phyloP scores from a whole-genome alignment of 768 basidiomycete species.

The Tulasnella sp. region DNA sequence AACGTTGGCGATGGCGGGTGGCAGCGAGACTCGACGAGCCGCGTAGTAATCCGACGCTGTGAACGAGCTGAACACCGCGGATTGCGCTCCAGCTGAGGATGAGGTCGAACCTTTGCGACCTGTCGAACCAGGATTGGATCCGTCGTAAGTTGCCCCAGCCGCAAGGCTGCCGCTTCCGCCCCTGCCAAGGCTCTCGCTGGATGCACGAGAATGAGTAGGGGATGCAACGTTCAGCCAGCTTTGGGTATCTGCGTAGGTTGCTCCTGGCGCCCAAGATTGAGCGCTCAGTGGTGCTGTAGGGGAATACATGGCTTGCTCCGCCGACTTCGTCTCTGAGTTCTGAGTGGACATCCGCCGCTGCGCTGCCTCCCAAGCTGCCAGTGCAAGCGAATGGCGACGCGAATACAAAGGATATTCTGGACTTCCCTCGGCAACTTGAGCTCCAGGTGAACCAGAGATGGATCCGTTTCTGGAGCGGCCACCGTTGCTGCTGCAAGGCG shows the following conservation, averaged over 20 bases:
- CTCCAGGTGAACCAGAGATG: not conserved
- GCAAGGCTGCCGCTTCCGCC: not conserved
- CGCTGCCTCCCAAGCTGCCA: slow-evolving; percentile 11
- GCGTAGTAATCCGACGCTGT: not conserved
- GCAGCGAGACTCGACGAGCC: not conserved
- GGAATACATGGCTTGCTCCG: not conserved
- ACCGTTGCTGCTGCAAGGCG: slow-evolving; percentile 8
- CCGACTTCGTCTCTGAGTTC: not conserved
- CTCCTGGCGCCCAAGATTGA: not conserved
- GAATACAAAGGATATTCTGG: not conserved
- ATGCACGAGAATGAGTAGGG: not conserved
- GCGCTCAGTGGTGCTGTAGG: not conserved
- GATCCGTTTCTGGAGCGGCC: not conserved
- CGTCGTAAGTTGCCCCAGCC: not conserved
- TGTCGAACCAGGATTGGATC: not conserved
- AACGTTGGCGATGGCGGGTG: not conserved
- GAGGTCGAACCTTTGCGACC: not conserved
- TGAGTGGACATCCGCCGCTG: not conserved
- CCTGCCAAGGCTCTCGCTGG: not conserved
- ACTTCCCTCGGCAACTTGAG: not conserved
- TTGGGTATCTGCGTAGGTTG: not conserved
- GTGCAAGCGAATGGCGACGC: not conserved
- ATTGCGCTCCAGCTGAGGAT: not conserved
- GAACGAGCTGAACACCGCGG: not conserved
- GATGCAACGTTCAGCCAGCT: not conserved